A percentile compares a stretch with the other conserved stretches of the same genome.
These are phyloP conservation scores for Trichoderma sp. DNA, from an alignment of 2,329 filamentous ascomycete genomes.

Conservation along the genomic window DNA sequence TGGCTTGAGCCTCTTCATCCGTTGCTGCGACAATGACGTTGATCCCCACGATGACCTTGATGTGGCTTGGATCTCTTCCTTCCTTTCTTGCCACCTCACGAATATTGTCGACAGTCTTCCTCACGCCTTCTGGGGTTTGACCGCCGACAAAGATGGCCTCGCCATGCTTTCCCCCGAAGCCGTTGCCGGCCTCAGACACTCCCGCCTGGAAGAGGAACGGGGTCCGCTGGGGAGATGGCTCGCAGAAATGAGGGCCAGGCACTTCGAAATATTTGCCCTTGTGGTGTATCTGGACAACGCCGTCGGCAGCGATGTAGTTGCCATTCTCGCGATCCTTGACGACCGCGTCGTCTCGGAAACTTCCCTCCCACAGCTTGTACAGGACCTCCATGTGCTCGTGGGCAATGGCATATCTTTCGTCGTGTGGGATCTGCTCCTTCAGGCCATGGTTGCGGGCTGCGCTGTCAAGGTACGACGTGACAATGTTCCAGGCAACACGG, in stretches of 20 bases:
- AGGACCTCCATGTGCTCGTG: slow-evolving; percentile 26
- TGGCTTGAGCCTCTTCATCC: slow-evolving; percentile 23
- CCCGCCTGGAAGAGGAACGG: slow-evolving; percentile 26
- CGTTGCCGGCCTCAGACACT: slow-evolving; percentile 25
- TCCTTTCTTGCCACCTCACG: slow-evolving; percentile 8
- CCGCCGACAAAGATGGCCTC: slow-evolving; percentile 26
- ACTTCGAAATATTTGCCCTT: slow-evolving; percentile 27
- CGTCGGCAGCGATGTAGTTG: slow-evolving; percentile 13
- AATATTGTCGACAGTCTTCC: slow-evolving; percentile 24
- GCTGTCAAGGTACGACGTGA: slow-evolving; percentile 46
- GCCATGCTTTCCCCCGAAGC: slow-evolving; percentile 26
- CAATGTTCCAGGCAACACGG: slow-evolving; percentile 67
- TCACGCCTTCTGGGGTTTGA: slow-evolving; percentile 17
- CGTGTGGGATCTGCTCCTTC: slow-evolving; percentile 26
- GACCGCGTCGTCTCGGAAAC: slow-evolving; percentile 26
- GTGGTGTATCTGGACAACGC: slow-evolving; percentile 25
- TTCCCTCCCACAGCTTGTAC: slow-evolving; percentile 26
- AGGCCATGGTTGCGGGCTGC: slow-evolving; percentile 23
- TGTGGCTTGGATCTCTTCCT: slow-evolving; percentile 17
- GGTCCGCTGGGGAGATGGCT: slow-evolving; percentile 25
- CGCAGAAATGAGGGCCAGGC: slow-evolving; percentile 24
- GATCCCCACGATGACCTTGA: slow-evolving; percentile 24
- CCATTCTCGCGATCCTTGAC: slow-evolving; percentile 17
- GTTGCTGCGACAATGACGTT: slow-evolving; percentile 25
- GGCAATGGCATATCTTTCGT: slow-evolving; percentile 26